A percentile compares a stretch with the other conserved stretches of the same genome.
Conservation (phyloP, 192 early-diverging fungal genomes). For the Lobosporangium transversale region DNA sequence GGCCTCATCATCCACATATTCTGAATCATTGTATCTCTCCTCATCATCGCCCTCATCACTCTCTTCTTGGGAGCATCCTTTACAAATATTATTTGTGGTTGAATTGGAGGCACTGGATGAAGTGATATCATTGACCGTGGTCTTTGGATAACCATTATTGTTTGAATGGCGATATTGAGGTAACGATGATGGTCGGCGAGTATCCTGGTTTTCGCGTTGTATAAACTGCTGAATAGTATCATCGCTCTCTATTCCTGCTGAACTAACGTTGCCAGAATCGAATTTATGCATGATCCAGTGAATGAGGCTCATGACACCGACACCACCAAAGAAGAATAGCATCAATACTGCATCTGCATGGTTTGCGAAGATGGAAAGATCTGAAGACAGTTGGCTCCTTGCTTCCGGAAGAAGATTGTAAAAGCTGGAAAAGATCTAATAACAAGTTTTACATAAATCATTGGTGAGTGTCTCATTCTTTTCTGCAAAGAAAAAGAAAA, state of each 20-base stretch:
- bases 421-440: conserved; percentile 49
- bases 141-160: not conserved
- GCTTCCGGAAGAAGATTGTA: conserved; percentile 51
- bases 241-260: conserved; percentile 39
- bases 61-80: conserved; percentile 14
- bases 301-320: conserved; percentile 30
- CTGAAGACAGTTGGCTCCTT: conserved; percentile 42
- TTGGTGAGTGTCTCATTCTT: not conserved
- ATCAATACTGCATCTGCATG: conserved; percentile 31
- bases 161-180: not conserved
- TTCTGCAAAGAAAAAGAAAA: not conserved
- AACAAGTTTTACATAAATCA: not conserved
- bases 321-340: conserved; percentile 45
- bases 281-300: conserved; percentile 51
- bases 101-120: not conserved
- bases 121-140: not conserved
- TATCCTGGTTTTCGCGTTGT: conserved; percentile 18
- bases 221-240: conserved; percentile 42
- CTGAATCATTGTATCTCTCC: conserved; percentile 41
- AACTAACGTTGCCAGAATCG: conserved; percentile 13
- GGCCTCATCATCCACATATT: conserved; percentile 47
- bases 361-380: conserved; percentile 34
- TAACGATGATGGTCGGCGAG: too few relatives aligned
- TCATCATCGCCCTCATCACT: conserved; percentile 21
- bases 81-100: not conserved